Base-by-base conservation (phyloP, 1,284 basidiomycete species). In the Fomitiporia mediterranea region DNA sequence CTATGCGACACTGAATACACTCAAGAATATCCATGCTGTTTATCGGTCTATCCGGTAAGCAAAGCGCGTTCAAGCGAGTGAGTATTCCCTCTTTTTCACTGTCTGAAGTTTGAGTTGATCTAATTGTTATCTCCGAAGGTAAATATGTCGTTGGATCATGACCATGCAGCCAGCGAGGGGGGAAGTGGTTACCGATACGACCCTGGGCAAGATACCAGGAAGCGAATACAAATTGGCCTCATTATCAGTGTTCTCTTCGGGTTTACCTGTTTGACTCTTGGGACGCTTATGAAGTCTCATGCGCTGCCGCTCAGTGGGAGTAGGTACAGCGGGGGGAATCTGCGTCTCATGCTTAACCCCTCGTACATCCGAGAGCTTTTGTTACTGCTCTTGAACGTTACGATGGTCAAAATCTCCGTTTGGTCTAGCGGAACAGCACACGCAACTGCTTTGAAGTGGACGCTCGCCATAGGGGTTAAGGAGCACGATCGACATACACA, bases 391-490 rank as follows among this genome's bases (percentile, higher is more conserved):
- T 19, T 53, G 2, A 53, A 53, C n/a, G 4, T 43, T n/a, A 23
- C 39, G 27, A 32, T 43, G 28, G 51, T 53, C 25, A 53, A 53
- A 30, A 15, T 32, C 19, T 53, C 51, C 28, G 39, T 43, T 8
- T 32, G 25, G 38, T 28, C 39, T 19, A 19, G 37, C 27, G 28
- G 51, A 9, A 15, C 9, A 19, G 50, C 37, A 9, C 50, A 51
- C 13, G 50, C 28, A 21, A 28, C 27, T 15, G 35, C 50, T 4
- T 19, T 51, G 19, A 40, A 32, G 23, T 53, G 40, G 39, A 43
- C 30, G n/a, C 39, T 43, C 15, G 39, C 39, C 8, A n/a, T n/a
- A n/a, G n/a, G n/a, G n/a, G n/a, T n/a, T n/a, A 43, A 34, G 25
- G 37, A 40, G 21, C 9, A 17, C 8, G 50, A 40, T n/a, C 27